Percentiles rank a stretch among this genome's conserved stretches.
Evolutionary conservation across 2,329 filamentous ascomycete species (phyloP).

Genomic region (Paraphoma chrysanthemicola): DNA sequence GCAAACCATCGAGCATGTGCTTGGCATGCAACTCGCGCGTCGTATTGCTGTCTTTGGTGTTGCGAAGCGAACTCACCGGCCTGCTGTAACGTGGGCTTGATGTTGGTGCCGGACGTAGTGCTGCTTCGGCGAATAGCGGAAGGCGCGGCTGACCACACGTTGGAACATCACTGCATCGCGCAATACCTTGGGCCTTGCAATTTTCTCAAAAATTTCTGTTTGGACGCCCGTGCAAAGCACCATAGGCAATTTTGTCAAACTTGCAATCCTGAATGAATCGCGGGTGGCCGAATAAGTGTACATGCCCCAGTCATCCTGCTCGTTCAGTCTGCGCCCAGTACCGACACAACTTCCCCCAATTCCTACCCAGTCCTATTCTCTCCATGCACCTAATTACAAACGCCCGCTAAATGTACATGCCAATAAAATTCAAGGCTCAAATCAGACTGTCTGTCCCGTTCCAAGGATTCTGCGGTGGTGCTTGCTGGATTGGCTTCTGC

Average conservation of each 20-base stretch:
- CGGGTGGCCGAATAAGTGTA: too few species aligned
- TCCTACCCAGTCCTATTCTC: too few species aligned
- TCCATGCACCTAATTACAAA: not conserved
- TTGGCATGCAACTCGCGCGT: not conserved
- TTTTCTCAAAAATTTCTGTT: too few species aligned
- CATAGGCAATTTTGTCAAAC: too few species aligned
- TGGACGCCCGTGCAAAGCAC: too few species aligned
- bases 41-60: not conserved
- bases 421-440: constrained; percentile 12
- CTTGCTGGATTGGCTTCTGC: constrained; percentile 25
- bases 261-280: too few species aligned
- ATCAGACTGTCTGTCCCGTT: constrained; percentile 39
- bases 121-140: not conserved
- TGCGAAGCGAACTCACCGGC: not conserved
- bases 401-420: constrained; percentile 1
- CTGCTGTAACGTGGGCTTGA: not conserved
- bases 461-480: constrained; percentile 23
- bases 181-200: too few species aligned
- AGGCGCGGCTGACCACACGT: not conserved
- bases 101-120: not conserved
- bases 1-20: not conserved
- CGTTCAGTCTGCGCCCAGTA: too few species aligned
- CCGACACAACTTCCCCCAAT: too few species aligned
- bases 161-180: too few species aligned
- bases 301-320: too few species aligned